Percentiles rank a stretch among this genome's conserved stretches.
These are phyloP conservation scores for Sarcodon aspratus DNA, from an alignment of 768 basidiomycete genomes.

Conservation along the genomic window DNA sequence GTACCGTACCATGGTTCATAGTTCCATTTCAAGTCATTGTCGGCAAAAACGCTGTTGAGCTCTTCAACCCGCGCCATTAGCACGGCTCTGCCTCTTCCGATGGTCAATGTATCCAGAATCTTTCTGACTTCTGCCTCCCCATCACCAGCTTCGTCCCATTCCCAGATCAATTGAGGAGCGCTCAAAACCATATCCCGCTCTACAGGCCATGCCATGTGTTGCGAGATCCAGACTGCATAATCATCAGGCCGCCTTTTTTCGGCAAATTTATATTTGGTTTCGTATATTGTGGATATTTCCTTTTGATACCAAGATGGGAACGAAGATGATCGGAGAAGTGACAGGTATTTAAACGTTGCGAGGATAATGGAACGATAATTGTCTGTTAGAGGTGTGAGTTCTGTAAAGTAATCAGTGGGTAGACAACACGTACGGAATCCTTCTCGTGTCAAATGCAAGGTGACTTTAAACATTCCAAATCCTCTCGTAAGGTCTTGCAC, in stretches of 20 bases:
- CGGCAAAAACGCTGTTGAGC: conserved; percentile 31
- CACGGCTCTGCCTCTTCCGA: conserved; percentile 54
- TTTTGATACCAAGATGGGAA: conserved; percentile 61
- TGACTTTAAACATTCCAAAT: conserved; percentile 85
- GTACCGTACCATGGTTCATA: conserved; percentile 93
- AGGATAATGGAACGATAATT: conserved; percentile 65
- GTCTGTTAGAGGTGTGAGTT: conserved; percentile 26
- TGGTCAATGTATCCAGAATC: conserved; percentile 46
- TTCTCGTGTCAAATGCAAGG: conserved; percentile 66
- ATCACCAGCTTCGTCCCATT: conserved; percentile 48
- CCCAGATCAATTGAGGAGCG: conserved; percentile 59
- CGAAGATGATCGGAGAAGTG: conserved; percentile 49
- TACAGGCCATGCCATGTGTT: conserved; percentile 69
- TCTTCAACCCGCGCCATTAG: conserved; percentile 58
- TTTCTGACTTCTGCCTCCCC: conserved; percentile 44
- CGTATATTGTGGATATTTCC: conserved; percentile 62
- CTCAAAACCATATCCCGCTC: conserved; percentile 69
- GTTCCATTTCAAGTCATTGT: conserved; percentile 38
- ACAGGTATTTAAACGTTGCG: conserved; percentile 69
- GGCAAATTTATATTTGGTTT: conserved; percentile 73
- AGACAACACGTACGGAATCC: conserved; percentile 60
- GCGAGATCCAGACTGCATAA: conserved; percentile 69
- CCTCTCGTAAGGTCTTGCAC: conserved; percentile 65
- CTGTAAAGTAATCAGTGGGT: background rate
- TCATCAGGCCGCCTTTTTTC: conserved; percentile 75